Evolutionary conservation across 202 grass and related monocot genomes (phyloP).

Genomic region (Carex sylvatica): DNA sequence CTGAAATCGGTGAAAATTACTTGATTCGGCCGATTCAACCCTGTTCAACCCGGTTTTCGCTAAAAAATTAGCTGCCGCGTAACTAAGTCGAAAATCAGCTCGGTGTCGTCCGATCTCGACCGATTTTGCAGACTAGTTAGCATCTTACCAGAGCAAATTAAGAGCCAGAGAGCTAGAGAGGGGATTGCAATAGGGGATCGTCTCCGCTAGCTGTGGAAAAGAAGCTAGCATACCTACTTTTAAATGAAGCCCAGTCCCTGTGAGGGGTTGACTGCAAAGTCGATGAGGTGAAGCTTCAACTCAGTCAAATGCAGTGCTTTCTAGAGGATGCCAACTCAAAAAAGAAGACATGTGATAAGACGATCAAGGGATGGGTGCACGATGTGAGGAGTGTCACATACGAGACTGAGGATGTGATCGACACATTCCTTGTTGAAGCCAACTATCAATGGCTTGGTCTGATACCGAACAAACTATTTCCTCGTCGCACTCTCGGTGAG

Average conservation of each 20-base stretch:
- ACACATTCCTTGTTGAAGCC: neutral
- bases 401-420: conserved; percentile 4
- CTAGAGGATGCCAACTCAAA: neutral
- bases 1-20: too few species aligned
- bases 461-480: neutral
- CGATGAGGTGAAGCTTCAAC: too few species aligned
- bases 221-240: neutral
- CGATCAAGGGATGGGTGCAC: neutral
- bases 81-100: too few species aligned
- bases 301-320: too few species aligned
- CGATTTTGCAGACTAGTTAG: too few species aligned
- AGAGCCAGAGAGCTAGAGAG: neutral
- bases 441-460: neutral
- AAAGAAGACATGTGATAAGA: neutral
- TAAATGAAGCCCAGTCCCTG: neutral
- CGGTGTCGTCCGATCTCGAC: too few species aligned
- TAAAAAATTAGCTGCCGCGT: too few species aligned
- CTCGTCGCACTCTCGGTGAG: neutral
- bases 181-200: neutral
- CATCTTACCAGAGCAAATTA: neutral
- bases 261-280: neutral
- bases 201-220: neutral
- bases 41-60: too few species aligned
- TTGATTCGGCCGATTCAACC: too few species aligned
- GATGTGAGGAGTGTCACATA: conserved; percentile 10